These are phyloP conservation scores for Coniosporium apollinis DNA, from an alignment of 495 filamentous ascomycete genomes.

Conservation along the genomic window DNA sequence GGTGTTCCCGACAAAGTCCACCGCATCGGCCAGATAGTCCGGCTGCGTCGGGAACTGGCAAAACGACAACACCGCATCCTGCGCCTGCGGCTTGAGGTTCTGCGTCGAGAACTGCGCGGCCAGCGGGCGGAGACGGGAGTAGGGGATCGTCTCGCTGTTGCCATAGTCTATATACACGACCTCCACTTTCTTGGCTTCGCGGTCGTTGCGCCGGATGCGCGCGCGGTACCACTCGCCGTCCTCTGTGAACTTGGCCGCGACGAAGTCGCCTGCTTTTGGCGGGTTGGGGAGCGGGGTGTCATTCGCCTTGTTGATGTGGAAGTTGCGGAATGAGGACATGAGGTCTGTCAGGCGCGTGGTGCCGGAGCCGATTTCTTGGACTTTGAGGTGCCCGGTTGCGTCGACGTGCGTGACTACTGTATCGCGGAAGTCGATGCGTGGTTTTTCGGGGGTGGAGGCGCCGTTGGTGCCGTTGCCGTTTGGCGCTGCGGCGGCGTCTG, in stretches of 20 bases:
- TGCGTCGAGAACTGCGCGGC: constrained; percentile 56
- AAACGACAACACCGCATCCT: constrained; percentile 76
- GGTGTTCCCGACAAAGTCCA: constrained; percentile 49
- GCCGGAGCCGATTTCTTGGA: constrained; percentile 73
- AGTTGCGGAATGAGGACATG: constrained; percentile 75
- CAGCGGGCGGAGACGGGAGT: constrained; percentile 65
- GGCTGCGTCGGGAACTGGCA: constrained; percentile 61
- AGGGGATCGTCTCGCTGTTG: constrained; percentile 75
- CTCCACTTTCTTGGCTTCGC: constrained; percentile 70
- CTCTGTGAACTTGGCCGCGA: constrained; percentile 72
- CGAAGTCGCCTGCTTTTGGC: constrained; percentile 81
- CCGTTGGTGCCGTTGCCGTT: constrained; percentile 35
- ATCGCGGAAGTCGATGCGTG: constrained; percentile 74
- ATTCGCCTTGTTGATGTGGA: constrained; percentile 64
- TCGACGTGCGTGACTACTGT: constrained; percentile 84
- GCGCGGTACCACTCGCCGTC: constrained; percentile 93
- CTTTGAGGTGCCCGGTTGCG: constrained; percentile 52
- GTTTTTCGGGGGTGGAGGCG: constrained; percentile 33
- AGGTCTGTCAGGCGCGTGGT: constrained; percentile 66
- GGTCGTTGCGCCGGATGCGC: constrained; percentile 78
- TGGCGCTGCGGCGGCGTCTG: constrained; percentile 25
- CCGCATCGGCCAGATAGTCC: constrained; percentile 68
- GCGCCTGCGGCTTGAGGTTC: constrained; percentile 71
- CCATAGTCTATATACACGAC: constrained; percentile 93
- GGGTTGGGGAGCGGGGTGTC: constrained; percentile 50